phyloP scores from a whole-genome alignment of 2,329 filamentous ascomycete genomes.

The Fusarium keratoplasticum region DNA sequence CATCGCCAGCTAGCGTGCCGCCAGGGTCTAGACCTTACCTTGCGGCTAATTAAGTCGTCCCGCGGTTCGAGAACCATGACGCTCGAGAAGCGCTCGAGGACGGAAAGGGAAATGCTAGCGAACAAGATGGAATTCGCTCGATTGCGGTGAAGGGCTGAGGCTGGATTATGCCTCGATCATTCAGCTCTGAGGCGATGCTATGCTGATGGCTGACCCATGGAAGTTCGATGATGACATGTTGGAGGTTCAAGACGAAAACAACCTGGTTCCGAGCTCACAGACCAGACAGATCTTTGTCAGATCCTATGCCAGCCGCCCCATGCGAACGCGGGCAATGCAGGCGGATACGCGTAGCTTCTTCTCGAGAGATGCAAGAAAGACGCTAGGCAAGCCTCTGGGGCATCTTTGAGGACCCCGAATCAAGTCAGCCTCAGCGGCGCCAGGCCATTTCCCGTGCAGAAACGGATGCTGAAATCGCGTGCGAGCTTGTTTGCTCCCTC shows the following conservation, averaged over 20 bases:
- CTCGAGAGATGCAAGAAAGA: slow-evolving; percentile 9
- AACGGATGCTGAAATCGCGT: slow-evolving; percentile 2
- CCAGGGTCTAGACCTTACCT: slow-evolving; percentile 30
- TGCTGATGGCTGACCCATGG: background rate
- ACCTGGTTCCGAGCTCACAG: slow-evolving; percentile 7
- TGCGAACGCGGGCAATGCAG: slow-evolving; percentile 21
- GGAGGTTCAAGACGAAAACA: slow-evolving; percentile 2
- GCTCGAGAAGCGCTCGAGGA: slow-evolving; percentile 12
- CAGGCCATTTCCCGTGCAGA: slow-evolving; percentile 6
- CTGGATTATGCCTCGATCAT: background rate
- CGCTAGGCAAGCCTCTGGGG: slow-evolving; percentile 29
- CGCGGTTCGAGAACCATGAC: slow-evolving; percentile 20
- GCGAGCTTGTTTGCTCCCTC: slow-evolving; percentile 15
- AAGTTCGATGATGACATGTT: background rate
- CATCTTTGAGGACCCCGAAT: slow-evolving; percentile 17
- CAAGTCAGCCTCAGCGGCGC: slow-evolving; percentile 33
- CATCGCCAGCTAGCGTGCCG: slow-evolving; percentile 30
- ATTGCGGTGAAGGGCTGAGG: slow-evolving; percentile 7
- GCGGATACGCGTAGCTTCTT: slow-evolving; percentile 5
- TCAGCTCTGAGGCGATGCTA: background rate
- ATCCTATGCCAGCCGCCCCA: slow-evolving; percentile 30
- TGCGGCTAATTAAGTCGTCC: slow-evolving; percentile 32
- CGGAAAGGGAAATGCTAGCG: slow-evolving; percentile 16
- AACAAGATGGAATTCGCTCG: slow-evolving; percentile 9
- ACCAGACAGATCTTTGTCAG: slow-evolving; percentile 34